These are phyloP conservation scores for Podospora bellae-mahoneyi DNA, from an alignment of 495 filamentous ascomycete genomes.

Conservation along the genomic window DNA sequence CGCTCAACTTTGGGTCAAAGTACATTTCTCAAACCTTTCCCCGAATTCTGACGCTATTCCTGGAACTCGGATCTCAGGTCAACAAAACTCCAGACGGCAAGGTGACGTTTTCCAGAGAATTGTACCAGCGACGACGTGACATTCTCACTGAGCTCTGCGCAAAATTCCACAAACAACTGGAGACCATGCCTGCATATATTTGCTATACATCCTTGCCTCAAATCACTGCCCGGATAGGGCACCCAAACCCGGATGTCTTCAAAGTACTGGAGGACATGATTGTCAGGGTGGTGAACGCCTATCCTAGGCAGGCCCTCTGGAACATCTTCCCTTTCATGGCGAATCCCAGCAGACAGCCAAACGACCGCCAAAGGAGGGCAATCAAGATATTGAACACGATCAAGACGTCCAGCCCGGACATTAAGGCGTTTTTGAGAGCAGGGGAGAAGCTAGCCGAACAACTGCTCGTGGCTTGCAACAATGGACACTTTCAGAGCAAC, in stretches of 20 bases:
- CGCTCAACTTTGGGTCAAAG: conserved; percentile 82
- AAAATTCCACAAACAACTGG: conserved; percentile 68
- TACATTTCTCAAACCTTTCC: conserved; percentile 93
- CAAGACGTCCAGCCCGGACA: conserved; percentile 42
- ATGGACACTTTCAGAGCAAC: conserved; percentile 66
- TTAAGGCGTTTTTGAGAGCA: conserved; percentile 68
- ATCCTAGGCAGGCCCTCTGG: conserved; percentile 94
- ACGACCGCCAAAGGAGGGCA: conserved; percentile 55
- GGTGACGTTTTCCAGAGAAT: conserved; percentile 59
- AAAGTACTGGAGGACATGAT: conserved; percentile 72
- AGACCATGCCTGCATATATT: conserved; percentile 75
- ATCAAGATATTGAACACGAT: conserved; percentile 43
- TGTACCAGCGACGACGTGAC: conserved; percentile 52
- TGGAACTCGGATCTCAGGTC: conserved; percentile 78
- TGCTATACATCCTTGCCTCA: conserved; percentile 92
- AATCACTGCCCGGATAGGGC: conserved; percentile 86
- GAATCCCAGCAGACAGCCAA: conserved; percentile 37
- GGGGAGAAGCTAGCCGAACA: conserved; percentile 83
- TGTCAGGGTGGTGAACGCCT: conserved; percentile 68
- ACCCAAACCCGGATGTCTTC: conserved; percentile 73
- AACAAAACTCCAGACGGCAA: conserved; percentile 64
- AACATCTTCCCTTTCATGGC: conserved; percentile 78
- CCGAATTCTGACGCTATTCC: conserved; percentile 85
- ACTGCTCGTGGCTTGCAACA: conserved; percentile 75
- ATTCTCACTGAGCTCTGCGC: conserved; percentile 68